Conservation (phyloP, 1,139 yeast species). For the Candida mesenterica region DNA sequence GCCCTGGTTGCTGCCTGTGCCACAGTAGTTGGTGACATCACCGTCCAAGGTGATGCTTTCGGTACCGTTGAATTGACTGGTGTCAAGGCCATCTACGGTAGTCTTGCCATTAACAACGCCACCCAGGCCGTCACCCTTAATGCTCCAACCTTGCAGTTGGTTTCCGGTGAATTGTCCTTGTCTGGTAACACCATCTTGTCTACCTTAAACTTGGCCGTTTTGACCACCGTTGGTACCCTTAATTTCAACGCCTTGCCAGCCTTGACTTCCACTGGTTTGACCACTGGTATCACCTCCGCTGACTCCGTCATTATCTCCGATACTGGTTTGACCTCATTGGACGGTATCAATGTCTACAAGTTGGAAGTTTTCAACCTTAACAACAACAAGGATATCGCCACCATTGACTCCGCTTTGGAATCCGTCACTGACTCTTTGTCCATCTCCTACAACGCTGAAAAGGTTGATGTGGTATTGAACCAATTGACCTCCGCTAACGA, state of each 20-base stretch:
- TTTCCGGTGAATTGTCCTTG: slow-evolving; percentile 68
- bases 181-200: slow-evolving; percentile 65
- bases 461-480: slow-evolving; percentile 66
- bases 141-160: slow-evolving; percentile 76
- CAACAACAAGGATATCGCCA: slow-evolving; percentile 70
- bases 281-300: slow-evolving; percentile 73
- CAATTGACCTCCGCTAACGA: slow-evolving; percentile 80
- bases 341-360: slow-evolving; percentile 74
- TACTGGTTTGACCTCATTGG: slow-evolving; percentile 75
- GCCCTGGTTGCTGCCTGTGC: slow-evolving; percentile 72
- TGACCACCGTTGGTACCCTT: slow-evolving; percentile 78
- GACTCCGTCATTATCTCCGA: slow-evolving; percentile 75
- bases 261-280: slow-evolving; percentile 65
- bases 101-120: slow-evolving; percentile 64
- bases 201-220: slow-evolving; percentile 71
- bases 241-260: slow-evolving; percentile 84
- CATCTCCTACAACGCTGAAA: slow-evolving; percentile 81
- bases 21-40: slow-evolving; percentile 77
- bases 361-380: slow-evolving; percentile 80
- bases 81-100: slow-evolving; percentile 71
- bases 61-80: slow-evolving; percentile 58
- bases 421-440: slow-evolving; percentile 72
- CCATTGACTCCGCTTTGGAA: slow-evolving; percentile 70
- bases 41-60: slow-evolving; percentile 58
- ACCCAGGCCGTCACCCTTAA: slow-evolving; percentile 59